Evolutionary conservation across 257 asterid species (phyloP), one percentile per base, ranked within the genome.

Genomic region (Henckelia pumila): DNA sequence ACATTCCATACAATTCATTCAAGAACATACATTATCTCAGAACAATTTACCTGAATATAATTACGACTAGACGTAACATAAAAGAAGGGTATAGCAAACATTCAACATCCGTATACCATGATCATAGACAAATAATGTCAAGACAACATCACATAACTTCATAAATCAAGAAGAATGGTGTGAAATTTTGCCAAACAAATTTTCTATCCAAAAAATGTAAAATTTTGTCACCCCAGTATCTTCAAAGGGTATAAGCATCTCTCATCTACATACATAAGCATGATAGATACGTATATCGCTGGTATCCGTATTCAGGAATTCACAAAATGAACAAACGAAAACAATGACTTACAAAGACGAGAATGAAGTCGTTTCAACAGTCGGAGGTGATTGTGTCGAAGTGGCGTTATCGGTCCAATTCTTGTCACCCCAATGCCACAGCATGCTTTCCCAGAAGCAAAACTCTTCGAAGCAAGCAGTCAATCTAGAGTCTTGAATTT

Each of bases 381-480:
- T 55, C 21, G 83, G 83, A 5, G 80, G 80, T 1, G 87, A 74
- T 66, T 58, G 78, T 3, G 77, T 55, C 17, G 78, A 62, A 21
- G 89, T 88, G 0, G 86, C 80, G 37, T 86, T 88, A 26, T 85
- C 96, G 6, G 97, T 88, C 96, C 93, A 85, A 63, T 91, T 88
- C 44, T 68, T 85, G 11, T 91, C 90, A 5, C 98, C 98, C 98
- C 98, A 91, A 29, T 91, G 96, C 98, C 94, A 82, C 63, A 91
- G 63, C 95, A 91, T 88, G 70, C 98, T 91, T 69, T 91, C 96
- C 98, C 96, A 88, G 75, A 79, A 88, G 79, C 98, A 91, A 61
- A 91, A 86, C 0, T 86, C 83, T 72, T 91, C 98, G 8, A 81
- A 88, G 74, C 98, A 88, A 44, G 71, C 82, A 26, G 66, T 80